Evolutionary conservation across 1,284 basidiomycete genomes (phyloP).

Genomic region (Cutaneotrichosporon sp.): DNA sequence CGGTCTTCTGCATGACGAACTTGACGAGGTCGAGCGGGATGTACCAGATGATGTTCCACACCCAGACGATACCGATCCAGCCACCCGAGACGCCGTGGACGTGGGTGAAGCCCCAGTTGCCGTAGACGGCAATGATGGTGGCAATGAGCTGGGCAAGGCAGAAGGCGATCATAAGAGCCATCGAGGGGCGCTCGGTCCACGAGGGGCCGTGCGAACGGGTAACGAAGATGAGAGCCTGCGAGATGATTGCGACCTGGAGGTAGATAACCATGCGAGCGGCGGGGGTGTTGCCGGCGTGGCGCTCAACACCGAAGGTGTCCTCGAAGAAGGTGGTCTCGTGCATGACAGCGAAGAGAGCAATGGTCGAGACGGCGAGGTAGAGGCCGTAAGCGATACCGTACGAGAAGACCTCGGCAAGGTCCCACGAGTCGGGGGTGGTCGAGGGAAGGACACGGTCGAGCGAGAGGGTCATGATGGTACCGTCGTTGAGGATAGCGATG

Average conservation of each 20-base stretch:
- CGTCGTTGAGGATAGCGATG: slow-evolving; percentile 94
- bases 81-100: slow-evolving; percentile 77
- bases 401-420: slow-evolving; percentile 92
- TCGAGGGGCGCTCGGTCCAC: slow-evolving; percentile 96
- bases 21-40: slow-evolving; percentile 92
- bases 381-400: slow-evolving; percentile 94
- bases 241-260: slow-evolving; percentile 89
- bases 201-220: slow-evolving; percentile 96
- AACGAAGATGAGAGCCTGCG: slow-evolving; percentile 95
- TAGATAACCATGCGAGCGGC: slow-evolving; percentile 67
- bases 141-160: slow-evolving; percentile 89
- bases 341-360: slow-evolving; percentile 81
- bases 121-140: slow-evolving; percentile 92
- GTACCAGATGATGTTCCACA: slow-evolving; percentile 97
- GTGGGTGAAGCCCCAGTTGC: slow-evolving; percentile 85
- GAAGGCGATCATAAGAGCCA: slow-evolving; percentile 87
- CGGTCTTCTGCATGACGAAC: slow-evolving; percentile 89
- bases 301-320: slow-evolving; percentile 72
- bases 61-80: slow-evolving; percentile 97
- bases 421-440: slow-evolving; percentile 90
- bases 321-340: slow-evolving; percentile 88
- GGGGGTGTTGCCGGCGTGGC: slow-evolving; percentile 54
- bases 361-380: slow-evolving; percentile 85
- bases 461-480: slow-evolving; percentile 98
- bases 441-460: slow-evolving; percentile 95